Percentiles rank a stretch among this genome's conserved stretches.
Conservation (phyloP, 2,329 filamentous ascomycete genomes). For the Phialocephala sp. region DNA sequence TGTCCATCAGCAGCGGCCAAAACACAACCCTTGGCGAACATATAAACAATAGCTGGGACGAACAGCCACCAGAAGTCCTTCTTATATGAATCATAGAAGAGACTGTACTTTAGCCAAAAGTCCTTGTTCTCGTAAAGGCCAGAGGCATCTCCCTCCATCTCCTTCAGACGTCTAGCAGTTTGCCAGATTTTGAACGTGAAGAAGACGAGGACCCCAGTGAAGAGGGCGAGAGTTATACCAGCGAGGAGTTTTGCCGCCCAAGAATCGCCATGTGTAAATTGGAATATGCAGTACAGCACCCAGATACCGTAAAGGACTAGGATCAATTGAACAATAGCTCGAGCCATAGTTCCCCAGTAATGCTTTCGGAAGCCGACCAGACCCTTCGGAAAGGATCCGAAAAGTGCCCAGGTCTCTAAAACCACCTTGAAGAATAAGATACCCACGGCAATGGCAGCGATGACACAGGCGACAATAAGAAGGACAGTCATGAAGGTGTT, state of each 20-base stretch:
- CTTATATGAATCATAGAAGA: conserved; percentile 97
- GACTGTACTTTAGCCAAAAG: conserved; percentile 91
- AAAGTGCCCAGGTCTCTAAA: conserved; percentile 89
- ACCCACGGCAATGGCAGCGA: conserved; percentile 82
- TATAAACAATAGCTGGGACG: conserved; percentile 85
- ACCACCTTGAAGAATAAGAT: conserved; percentile 91
- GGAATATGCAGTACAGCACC: conserved; percentile 95
- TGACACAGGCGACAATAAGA: conserved; percentile 83
- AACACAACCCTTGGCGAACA: conserved; percentile 85
- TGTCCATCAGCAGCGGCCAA: conserved; percentile 86
- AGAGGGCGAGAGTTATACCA: conserved; percentile 77
- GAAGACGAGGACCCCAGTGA: conserved; percentile 80
- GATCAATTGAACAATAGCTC: conserved; percentile 88
- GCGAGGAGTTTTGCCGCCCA: conserved; percentile 90
- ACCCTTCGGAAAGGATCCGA: conserved; percentile 80
- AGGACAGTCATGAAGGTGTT: conserved; percentile 98
- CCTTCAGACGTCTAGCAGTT: conserved; percentile 76
- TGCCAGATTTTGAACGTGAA: conserved; percentile 85
- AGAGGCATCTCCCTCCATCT: conserved; percentile 72
- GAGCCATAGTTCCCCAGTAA: conserved; percentile 92
- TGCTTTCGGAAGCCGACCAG: conserved; percentile 88
- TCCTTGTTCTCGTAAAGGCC: conserved; percentile 87
- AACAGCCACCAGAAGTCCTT: conserved; percentile 98
- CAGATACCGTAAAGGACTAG: conserved; percentile 92
- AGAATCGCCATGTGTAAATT: conserved; percentile 91